Evolutionary conservation across 2,329 filamentous ascomycete species (phyloP), one percentile per base, ranked within the genome.

Genomic region (Reticulascus tulasneorum): DNA sequence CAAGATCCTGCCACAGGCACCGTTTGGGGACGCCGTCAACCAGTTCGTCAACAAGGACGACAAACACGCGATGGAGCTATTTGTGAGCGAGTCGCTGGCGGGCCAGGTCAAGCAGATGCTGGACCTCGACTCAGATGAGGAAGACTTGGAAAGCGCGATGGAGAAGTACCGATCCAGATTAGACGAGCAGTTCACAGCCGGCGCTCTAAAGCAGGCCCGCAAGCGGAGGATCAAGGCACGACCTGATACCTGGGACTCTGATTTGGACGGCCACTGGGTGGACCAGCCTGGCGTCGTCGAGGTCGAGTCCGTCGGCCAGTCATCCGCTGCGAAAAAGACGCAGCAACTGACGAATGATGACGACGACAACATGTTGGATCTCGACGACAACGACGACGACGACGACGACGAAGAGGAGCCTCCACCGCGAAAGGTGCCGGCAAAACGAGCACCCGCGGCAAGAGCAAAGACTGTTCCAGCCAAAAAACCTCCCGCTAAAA

Each of bases 1-100:
- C 21, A 94, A 90, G 39, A 93, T 98, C 31, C 72, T 98, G 0
- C 93, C 93, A 0, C 87, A 95, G 51, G 93, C 90, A 20, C 85
- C 84, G 0, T 96, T 98, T 53, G 86, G 89, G 12, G 90, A 97
- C 53, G 93, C 93, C 0, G 88, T 98, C 6, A 83, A 82, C 29
- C 86, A 94, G 43, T 98, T 93, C 51, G 88, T 98, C 18, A 82
- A 90, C 56, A 97, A 97, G 49, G 88, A 95, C 47, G 93, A 98
- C 64, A 94, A 90, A 55, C 82, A 93, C 50, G 88, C 88, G 4
- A 88, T 97, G 81, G 81, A 90, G 53, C 68, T 80, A 27, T 91
- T 91, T 49, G 82, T 91, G 9, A 77, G 75, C 16, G 82, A 88
- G 21, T 84, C 82, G 11, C 65, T 91, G 3, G 71, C 77, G 3